A percentile compares a stretch with the other conserved stretches of the same genome.
Conservation (phyloP, 768 basidiomycete genomes). For the Leccinum rimulosum region DNA sequence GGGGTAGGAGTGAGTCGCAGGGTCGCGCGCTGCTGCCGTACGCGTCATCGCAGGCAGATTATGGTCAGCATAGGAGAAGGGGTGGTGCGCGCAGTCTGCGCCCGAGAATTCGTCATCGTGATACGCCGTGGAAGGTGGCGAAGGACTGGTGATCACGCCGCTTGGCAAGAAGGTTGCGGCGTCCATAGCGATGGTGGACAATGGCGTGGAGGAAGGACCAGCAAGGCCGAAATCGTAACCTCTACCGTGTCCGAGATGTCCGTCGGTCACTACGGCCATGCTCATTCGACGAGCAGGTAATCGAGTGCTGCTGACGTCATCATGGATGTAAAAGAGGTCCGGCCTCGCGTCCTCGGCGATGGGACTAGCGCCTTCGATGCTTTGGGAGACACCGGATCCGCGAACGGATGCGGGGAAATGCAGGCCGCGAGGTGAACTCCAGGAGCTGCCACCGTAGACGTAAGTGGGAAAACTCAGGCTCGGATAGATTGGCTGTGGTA, state of each 20-base stretch:
- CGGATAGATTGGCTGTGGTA: constrained; percentile 7
- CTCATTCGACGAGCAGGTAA: constrained; percentile 16
- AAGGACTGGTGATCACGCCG: constrained; percentile 18
- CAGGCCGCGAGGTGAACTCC: constrained; percentile 22
- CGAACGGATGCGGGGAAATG: constrained; percentile 26
- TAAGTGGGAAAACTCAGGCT: constrained; percentile 18
- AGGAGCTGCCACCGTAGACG: constrained; percentile 26
- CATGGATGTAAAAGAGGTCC: constrained; percentile 10
- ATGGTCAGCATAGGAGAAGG: constrained; percentile 17
- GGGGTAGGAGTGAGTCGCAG: constrained; percentile 7
- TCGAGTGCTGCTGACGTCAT: constrained; percentile 25
- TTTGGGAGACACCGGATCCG: constrained; percentile 19
- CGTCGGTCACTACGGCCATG: constrained; percentile 11
- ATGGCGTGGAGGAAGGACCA: constrained; percentile 8
- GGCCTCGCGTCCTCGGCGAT: constrained; percentile 28
- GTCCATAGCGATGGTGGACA: constrained; percentile 16
- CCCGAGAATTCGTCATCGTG: constrained; percentile 21
- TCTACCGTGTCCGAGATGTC: constrained; percentile 8
- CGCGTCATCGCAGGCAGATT: constrained; percentile 12
- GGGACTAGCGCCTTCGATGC: constrained; percentile 7
- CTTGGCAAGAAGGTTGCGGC: constrained; percentile 12
- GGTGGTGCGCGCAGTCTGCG: constrained; percentile 13
- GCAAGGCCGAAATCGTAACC: constrained; percentile 7
- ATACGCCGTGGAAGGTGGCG: constrained; percentile 23
- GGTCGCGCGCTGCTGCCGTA: constrained; percentile 9